Evolutionary conservation across 176 grass and related monocot species (phyloP), one percentile per base, ranked within the genome.

Genomic region (Alopecurus myosuroides): DNA sequence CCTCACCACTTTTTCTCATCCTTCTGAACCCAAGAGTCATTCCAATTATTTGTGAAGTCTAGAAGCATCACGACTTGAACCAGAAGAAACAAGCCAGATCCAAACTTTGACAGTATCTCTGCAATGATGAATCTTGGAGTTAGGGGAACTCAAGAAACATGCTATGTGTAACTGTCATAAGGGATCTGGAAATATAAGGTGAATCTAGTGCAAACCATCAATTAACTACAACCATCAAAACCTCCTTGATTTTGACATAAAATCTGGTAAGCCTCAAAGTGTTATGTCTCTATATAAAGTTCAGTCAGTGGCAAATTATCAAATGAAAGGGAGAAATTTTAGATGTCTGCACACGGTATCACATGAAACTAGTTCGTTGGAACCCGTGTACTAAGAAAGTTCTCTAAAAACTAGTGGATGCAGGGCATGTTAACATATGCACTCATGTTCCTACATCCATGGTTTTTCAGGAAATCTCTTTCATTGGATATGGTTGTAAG

Each of bases 11-110:
- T 98, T 40, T 92, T 87, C 53, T 95, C 95, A 95, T 98, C 95
- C 90, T 98, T 98, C 87, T 98, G 93, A 51, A 95, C 89, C 95
- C 95, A 98, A 0, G 93, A 92, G 48, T 98, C 95, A 93, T 98
- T 98, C 95, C 95, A 95, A 77, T 84, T 93, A 57, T 94, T 92
- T 82, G 86, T 85, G 42, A 98, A 98, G 74, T 98, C 95, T 75
- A 98, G 79, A 34, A 98, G 89, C 86, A 98, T 90, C 69, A 98
- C 80, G 34, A 98, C 89, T 91, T 98, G 95, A 58, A 95, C 95
- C 70, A 98, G 86, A 87, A 98, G 95, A 78, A 98, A 98, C 52
- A 98, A 87, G n/a, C 95, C 93, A 29, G 95, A 98, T 31, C 95
- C 95, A 90, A 98, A 98, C 78, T 98, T 98, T 14, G 91, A 98